Evolutionary conservation across 2,329 filamentous ascomycete species (phyloP).

Genomic region (Fusarium clavum): DNA sequence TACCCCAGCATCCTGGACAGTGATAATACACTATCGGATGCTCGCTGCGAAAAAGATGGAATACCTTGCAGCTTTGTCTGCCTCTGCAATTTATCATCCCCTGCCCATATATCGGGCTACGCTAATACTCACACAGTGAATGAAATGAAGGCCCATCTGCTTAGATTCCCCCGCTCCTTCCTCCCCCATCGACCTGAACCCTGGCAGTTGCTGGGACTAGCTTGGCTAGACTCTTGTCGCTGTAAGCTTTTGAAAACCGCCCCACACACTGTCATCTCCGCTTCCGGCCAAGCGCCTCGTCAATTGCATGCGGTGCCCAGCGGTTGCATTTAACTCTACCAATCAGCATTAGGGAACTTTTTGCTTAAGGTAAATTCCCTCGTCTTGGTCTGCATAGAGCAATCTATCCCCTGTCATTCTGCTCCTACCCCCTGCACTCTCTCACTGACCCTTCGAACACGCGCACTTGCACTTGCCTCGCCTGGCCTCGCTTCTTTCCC

Average conservation of each 20-base stretch:
- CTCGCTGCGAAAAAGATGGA: not conserved
- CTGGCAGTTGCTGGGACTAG: conserved; percentile 25
- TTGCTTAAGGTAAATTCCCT: conserved; percentile 40
- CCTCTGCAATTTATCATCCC: conserved; percentile 23
- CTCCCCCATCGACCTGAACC: conserved; percentile 34
- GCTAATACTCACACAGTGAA: conserved; percentile 16
- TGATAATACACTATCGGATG: conserved; percentile 1
- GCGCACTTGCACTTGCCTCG: conserved; percentile 41
- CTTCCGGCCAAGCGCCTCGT: conserved; percentile 47
- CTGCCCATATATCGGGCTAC: conserved; percentile 5
- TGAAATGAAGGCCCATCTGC: conserved; percentile 23
- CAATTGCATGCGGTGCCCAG: conserved; percentile 45
- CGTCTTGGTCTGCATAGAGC: conserved; percentile 27
- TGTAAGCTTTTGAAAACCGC: conserved; percentile 33
- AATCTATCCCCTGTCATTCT: conserved; percentile 16
- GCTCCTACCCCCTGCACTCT: conserved; percentile 23
- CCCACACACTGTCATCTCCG: conserved; percentile 41
- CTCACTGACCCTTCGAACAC: conserved; percentile 31
- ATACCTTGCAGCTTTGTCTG: conserved; percentile 12
- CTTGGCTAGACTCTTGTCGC: conserved; percentile 23
- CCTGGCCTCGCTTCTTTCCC: conserved; percentile 57
- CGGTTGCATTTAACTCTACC: conserved; percentile 30
- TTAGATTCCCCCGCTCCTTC: conserved; percentile 37
- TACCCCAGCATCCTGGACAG: conserved; percentile 4
- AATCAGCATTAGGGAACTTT: conserved; percentile 36